Evolutionary conservation across 305 asterid species (phyloP).

Genomic region (Euphrasia arctica): DNA sequence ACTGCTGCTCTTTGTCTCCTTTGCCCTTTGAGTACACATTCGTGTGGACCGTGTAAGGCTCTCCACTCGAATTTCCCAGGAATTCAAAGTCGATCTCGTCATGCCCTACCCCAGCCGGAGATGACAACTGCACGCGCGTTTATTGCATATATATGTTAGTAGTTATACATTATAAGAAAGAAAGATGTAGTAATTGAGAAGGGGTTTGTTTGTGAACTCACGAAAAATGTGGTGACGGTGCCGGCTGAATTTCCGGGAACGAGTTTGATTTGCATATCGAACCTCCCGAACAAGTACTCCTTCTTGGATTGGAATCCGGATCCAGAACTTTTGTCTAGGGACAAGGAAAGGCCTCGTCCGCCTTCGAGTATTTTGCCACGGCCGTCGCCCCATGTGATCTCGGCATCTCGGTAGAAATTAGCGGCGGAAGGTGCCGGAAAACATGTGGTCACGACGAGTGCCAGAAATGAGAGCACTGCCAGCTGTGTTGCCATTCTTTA

Average conservation of each 20-base stretch:
- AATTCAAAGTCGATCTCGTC: conserved; percentile 71
- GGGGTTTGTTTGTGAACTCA: not conserved
- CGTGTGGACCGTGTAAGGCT: conserved; percentile 60
- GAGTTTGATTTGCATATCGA: conserved; percentile 53
- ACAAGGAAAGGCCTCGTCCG: conserved; percentile 42
- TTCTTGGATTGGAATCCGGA: conserved; percentile 54
- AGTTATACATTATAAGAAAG: no score
- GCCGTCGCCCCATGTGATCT: conserved; percentile 49
- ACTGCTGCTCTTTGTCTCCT: conserved; percentile 66
- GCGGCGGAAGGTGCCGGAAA: not conserved
- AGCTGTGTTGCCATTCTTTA: no score
- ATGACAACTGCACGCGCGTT: conserved; percentile 40
- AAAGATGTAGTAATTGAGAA: not conserved
- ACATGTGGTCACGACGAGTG: not conserved
- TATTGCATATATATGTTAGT: no score
- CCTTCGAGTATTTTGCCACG: not conserved
- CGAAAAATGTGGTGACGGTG: conserved; percentile 38
- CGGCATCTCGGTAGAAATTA: conserved; percentile 40
- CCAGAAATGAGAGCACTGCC: not conserved
- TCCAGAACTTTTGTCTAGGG: conserved; percentile 41
- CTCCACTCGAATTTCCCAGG: conserved; percentile 60
- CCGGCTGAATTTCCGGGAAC: conserved; percentile 55
- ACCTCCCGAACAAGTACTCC: conserved; percentile 41
- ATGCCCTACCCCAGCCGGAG: conserved; percentile 45
- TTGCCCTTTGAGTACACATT: conserved; percentile 57